phyloP scores from a whole-genome alignment of 108 stramenopile species.

The Schizochytrium sp. region DNA sequence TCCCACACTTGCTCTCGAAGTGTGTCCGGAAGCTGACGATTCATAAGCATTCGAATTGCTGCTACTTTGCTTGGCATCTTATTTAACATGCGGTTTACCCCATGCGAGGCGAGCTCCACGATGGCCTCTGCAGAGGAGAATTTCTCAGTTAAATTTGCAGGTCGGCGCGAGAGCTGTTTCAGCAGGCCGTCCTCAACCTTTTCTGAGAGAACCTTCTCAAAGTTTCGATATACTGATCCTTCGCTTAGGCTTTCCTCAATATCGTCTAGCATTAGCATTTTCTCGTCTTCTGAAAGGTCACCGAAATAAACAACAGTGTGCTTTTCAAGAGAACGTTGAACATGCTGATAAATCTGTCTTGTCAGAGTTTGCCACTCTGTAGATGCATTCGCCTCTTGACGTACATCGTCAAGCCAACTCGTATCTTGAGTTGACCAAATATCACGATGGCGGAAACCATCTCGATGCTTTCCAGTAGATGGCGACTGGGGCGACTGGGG shows the following conservation, averaged over 20 bases:
- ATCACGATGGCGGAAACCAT: too few relatives aligned
- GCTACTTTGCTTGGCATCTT: neutral
- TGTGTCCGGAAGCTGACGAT: constrained; percentile 9
- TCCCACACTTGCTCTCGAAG: constrained; percentile 48
- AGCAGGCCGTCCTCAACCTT: neutral
- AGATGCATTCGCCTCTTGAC: neutral
- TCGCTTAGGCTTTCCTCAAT: constrained; percentile 18
- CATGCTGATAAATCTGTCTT: neutral
- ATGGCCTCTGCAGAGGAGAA: constrained; percentile 11
- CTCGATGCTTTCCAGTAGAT: too few relatives aligned
- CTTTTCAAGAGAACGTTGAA: constrained; percentile 7
- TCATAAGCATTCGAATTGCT: constrained; percentile 33
- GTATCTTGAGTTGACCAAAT: neutral
- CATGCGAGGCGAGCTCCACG: neutral
- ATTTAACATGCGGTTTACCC: neutral
- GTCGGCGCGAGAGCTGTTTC: neutral
- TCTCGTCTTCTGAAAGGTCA: constrained; percentile 47
- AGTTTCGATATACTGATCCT: neutral
- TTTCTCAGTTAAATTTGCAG: neutral
- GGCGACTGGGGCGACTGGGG: too few relatives aligned
- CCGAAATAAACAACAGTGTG: neutral
- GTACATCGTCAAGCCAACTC: neutral
- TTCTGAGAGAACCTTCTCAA: neutral
- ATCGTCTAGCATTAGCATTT: constrained; percentile 50
- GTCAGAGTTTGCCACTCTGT: constrained; percentile 55